These are phyloP conservation scores for Didymella arachidicola DNA, from an alignment of 2,329 filamentous ascomycete species.

Conservation along the genomic window DNA sequence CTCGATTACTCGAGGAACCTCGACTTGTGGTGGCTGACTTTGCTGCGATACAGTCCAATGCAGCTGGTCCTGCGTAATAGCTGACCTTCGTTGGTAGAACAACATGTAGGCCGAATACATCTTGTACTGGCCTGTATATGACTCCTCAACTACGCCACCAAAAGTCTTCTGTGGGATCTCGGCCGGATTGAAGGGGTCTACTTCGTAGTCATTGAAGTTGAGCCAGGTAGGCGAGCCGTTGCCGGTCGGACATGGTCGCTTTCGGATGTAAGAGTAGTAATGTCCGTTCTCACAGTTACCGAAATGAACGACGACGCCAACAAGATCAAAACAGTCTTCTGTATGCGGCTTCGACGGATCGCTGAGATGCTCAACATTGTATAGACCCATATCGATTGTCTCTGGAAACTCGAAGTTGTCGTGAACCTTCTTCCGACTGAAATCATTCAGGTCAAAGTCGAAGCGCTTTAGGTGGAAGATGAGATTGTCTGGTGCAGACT, in stretches of 20 bases:
- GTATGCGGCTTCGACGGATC: constrained; percentile 63
- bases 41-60: constrained; percentile 51
- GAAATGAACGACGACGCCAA: constrained; percentile 92
- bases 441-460: constrained; percentile 78
- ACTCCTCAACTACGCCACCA: constrained; percentile 51
- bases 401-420: constrained; percentile 90
- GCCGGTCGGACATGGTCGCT: constrained; percentile 67
- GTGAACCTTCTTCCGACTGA: constrained; percentile 91
- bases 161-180: constrained; percentile 80
- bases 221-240: constrained; percentile 70
- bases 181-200: constrained; percentile 75
- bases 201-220: constrained; percentile 92
- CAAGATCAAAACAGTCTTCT: constrained; percentile 86
- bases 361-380: constrained; percentile 85
- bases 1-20: constrained; percentile 55
- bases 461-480: constrained; percentile 95
- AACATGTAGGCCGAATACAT: constrained; percentile 88
- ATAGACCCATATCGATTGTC: constrained; percentile 84
- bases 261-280: constrained; percentile 94
- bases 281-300: constrained; percentile 94
- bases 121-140: constrained; percentile 41
- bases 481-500: constrained; percentile 89
- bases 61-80: constrained; percentile 57
- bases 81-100: constrained; percentile 86
- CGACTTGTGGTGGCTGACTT: constrained; percentile 57